Percentiles rank a stretch among this genome's conserved stretches.
Conservation (phyloP, 2,329 filamentous ascomycete species). For the Fusarium hostae region DNA sequence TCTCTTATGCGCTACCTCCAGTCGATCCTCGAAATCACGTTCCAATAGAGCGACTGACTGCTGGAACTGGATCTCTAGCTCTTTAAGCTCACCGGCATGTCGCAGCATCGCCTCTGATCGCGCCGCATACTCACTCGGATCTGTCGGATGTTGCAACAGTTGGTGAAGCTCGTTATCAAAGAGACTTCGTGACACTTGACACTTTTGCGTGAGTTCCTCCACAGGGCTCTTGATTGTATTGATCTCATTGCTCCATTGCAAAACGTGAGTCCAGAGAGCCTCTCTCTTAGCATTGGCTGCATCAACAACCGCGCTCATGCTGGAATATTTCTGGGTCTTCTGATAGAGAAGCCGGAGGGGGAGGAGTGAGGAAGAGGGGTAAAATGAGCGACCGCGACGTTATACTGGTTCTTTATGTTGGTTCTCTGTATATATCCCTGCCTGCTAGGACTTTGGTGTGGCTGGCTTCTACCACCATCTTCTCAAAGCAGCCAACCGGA, state of each 20-base stretch:
- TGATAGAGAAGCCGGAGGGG: accelerated
- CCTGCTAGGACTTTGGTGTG: not conserved
- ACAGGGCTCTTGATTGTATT: not conserved
- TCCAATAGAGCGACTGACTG: not conserved
- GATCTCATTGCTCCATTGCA: not conserved
- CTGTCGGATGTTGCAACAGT: not conserved
- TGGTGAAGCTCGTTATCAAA: not conserved
- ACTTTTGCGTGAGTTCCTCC: not conserved
- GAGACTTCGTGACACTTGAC: accelerated
- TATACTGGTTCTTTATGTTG: not conserved
- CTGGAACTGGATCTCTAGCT: not conserved
- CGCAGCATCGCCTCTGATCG: not conserved
- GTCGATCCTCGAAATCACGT: accelerated
- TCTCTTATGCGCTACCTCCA: accelerated
- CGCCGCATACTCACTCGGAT: accelerated
- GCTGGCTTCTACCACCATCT: not conserved
- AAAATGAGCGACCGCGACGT: accelerated
- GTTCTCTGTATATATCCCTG: not conserved
- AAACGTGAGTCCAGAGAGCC: not conserved
- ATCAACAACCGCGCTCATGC: not conserved
- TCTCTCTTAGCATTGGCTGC: not conserved
- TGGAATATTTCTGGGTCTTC: not conserved
- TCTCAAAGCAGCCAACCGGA: not conserved
- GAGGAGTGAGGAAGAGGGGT: not conserved
- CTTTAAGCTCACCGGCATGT: not conserved